These are phyloP conservation scores for Globisporangium heterothallicum DNA, from an alignment of 352 stramenopile genomes.

Conservation along the genomic window DNA sequence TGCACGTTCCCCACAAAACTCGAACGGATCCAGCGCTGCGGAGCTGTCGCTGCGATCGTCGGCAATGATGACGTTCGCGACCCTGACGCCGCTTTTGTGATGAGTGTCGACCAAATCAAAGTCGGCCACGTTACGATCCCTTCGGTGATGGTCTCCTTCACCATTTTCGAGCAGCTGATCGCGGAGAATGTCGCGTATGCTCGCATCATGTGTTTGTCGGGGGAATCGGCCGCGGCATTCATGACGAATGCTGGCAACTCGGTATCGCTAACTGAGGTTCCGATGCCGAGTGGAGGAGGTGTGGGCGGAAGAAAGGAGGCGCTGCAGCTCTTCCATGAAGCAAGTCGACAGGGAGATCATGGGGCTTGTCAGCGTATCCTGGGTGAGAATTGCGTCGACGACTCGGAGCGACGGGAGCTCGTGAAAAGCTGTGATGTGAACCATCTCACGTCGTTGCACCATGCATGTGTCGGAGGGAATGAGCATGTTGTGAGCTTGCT, in stretches of 20 bases:
- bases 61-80: constrained; percentile 56
- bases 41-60: constrained; percentile 55
- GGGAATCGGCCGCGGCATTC: constrained; percentile 31
- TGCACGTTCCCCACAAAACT: constrained; percentile 72
- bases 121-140: constrained; percentile 66
- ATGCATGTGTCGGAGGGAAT: constrained; percentile 38
- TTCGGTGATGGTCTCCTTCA: constrained; percentile 58
- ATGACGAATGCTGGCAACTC: constrained; percentile 15
- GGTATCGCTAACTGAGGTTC: constrained; percentile 21
- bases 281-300: constrained; percentile 1
- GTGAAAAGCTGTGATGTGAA: constrained; percentile 17
- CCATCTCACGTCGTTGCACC: constrained; percentile 41
- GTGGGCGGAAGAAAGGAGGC: background rate
- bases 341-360: constrained; percentile 41
- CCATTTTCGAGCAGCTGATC: constrained; percentile 32
- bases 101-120: constrained; percentile 64
- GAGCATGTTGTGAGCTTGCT: constrained; percentile 44
- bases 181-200: constrained; percentile 16
- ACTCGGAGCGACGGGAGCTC: constrained; percentile 13
- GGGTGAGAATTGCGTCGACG: constrained; percentile 15
- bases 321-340: constrained; percentile 15
- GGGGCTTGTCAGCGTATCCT: constrained; percentile 33
- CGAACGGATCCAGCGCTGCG: constrained; percentile 48
- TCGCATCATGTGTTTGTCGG: constrained; percentile 47
- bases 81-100: constrained; percentile 55